These are phyloP conservation scores for Pseudonitzschia pungens DNA, from an alignment of 108 stramenopile species.

Conservation along the genomic window DNA sequence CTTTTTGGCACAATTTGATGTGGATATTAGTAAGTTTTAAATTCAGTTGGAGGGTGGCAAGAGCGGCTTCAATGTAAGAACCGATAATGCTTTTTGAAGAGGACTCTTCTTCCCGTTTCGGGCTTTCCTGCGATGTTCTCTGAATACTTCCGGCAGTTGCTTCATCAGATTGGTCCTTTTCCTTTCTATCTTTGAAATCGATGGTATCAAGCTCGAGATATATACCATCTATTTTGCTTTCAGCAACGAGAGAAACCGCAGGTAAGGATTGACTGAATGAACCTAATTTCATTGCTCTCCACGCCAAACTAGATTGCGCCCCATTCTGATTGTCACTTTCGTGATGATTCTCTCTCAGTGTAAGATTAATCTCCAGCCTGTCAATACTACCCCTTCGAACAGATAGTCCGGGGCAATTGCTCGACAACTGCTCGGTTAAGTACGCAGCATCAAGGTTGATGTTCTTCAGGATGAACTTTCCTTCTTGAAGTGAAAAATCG, in stretches of 20 bases:
- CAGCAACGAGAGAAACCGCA: constrained; percentile 44
- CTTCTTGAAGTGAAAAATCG: constrained; percentile 70
- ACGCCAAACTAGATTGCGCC: constrained; percentile 35
- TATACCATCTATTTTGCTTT: constrained; percentile 47
- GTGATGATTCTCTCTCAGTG: constrained; percentile 33
- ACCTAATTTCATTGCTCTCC: constrained; percentile 49
- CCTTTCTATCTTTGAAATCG: constrained; percentile 10
- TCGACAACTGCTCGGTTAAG: constrained; percentile 37
- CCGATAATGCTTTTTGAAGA: constrained; percentile 37
- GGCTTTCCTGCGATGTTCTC: neutral
- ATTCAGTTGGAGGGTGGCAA: constrained; percentile 47
- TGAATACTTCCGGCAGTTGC: neutral
- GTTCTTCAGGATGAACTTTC: constrained; percentile 56
- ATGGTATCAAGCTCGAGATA: constrained; percentile 42
- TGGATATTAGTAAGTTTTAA: constrained; percentile 39
- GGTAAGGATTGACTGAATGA: constrained; percentile 21
- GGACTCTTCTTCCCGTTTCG: constrained; percentile 7
- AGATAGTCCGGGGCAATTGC: constrained; percentile 14
- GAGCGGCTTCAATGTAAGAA: constrained; percentile 56
- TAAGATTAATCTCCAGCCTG: constrained; percentile 33
- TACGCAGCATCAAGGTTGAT: constrained; percentile 56
- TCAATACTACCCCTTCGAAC: constrained; percentile 35
- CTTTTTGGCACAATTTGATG: constrained; percentile 22
- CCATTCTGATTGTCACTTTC: neutral
- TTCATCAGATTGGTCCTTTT: neutral